Percentiles rank a stretch among this genome's conserved stretches.
phyloP scores from a whole-genome alignment of 805 yeast species.

The Pichia membranifaciens region DNA sequence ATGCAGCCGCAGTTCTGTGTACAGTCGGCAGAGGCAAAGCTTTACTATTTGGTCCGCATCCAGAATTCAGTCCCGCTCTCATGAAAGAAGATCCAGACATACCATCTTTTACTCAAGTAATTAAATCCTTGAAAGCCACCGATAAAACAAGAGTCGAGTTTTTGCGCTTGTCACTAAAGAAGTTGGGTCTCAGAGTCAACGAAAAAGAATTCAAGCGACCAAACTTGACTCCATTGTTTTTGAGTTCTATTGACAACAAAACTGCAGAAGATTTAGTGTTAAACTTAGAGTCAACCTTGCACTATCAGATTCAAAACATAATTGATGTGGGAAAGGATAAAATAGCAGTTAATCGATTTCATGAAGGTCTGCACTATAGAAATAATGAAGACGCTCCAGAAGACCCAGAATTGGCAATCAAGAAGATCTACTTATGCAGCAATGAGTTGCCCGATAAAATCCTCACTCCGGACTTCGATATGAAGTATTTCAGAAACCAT shows the following conservation, averaged over 20 bases:
- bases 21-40: slow-evolving; percentile 70
- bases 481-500: slow-evolving; percentile 45
- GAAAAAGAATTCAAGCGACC: slow-evolving; percentile 49
- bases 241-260: slow-evolving; percentile 38
- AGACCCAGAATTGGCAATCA: slow-evolving; percentile 52
- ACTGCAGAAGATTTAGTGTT: slow-evolving; percentile 31
- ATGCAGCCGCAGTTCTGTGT: slow-evolving; percentile 71
- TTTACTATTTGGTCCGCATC: slow-evolving; percentile 79
- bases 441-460: slow-evolving; percentile 40
- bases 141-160: slow-evolving; percentile 51
- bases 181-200: slow-evolving; percentile 67
- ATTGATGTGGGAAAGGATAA: slow-evolving; percentile 53
- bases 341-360: slow-evolving; percentile 42
- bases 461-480: slow-evolving; percentile 69
- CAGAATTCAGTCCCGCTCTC: slow-evolving; percentile 66
- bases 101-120: slow-evolving; percentile 29
- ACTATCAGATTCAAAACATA: slow-evolving; percentile 35
- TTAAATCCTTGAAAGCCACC: slow-evolving; percentile 35
- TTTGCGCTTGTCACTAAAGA: slow-evolving; percentile 48
- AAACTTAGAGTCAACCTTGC: slow-evolving; percentile 29
- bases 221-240: slow-evolving; percentile 57
- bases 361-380: slow-evolving; percentile 23
- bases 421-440: slow-evolving; percentile 47
- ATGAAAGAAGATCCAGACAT: slow-evolving; percentile 31
- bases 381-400: slow-evolving; percentile 34